Base-by-base conservation (phyloP, 257 asterid genomes). In the Echium plantagineum region DNA sequence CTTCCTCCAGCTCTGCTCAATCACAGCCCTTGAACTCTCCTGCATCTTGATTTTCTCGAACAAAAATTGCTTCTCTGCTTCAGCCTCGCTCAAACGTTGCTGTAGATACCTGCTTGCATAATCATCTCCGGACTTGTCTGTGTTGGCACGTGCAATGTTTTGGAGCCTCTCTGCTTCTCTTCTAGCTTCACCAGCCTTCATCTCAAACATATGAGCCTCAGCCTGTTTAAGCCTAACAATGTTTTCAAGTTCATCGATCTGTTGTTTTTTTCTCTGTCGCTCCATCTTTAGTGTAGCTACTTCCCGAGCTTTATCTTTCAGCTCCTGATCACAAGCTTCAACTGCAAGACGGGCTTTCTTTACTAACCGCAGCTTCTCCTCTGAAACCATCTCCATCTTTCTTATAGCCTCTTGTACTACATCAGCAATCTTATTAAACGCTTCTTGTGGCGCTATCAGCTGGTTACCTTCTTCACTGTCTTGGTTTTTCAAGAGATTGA, bases 401-500 rank as follows among this genome's bases (percentile, higher is more conserved):
- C 77, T 72, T 60, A 88, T 89, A 35, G 98, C 94, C 75, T 91
- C 98, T 70, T 88, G 94, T 31, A 91, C 98, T 35, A 91, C 95
- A 12, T 83, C 98, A 7, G 96, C 96, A 55, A 88, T 91, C 75
- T 59, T 82, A 73, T 77, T 86, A 81, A 91, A 91, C 15, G 98
- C 95, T 65, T 83, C 93, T 65, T 83, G 90, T 38, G 98, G 98
- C 61, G 96, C 81, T 74, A 85, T 72, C 71, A 68, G 75, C 61
- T 81, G 81, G 13, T 83, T 76, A 35, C 81, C 77, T 63, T 87
- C 98, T 24, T 90, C 96, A 32, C 21, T 75, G 21, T 85, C 95
- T 68, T 79, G 85, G 55, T 64, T 77, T 74, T 71, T 90, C 15
- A 63, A 71, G 60, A 82, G 71, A 68, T 90, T 96, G 49, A 74